These are phyloP conservation scores for Apophysomyces ossiformis DNA, from an alignment of 371 early-diverging fungal species.

Conservation along the genomic window DNA sequence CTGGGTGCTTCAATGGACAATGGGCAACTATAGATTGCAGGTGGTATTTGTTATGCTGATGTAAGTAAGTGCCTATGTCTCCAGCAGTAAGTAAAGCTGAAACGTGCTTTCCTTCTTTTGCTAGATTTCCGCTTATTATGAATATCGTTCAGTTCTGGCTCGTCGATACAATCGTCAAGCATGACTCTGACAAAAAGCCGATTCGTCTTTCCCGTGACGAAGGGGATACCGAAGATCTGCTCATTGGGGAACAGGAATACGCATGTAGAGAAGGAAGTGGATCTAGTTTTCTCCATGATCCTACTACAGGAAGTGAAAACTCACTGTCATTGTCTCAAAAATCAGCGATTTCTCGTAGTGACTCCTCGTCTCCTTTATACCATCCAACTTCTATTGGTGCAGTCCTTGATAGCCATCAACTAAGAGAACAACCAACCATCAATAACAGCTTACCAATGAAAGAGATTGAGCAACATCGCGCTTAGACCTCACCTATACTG, in stretches of 20 bases:
- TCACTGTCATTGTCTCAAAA: not conserved
- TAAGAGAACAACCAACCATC: not conserved
- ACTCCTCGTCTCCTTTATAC: not conserved
- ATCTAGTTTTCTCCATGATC: not conserved
- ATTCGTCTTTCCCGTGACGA: conserved; percentile 40
- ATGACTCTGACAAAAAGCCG: conserved; percentile 40
- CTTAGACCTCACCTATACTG: too few species aligned
- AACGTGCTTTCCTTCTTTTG: conserved; percentile 5
- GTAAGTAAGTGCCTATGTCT: conserved; percentile 21
- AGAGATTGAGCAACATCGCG: too few species aligned
- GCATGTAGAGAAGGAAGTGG: not conserved
- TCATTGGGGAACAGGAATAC: conserved; percentile 1
- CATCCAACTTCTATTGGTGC: not conserved
- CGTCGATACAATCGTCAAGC: conserved; percentile 68
- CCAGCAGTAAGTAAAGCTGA: not conserved
- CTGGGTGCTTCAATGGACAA: conserved; percentile 61
- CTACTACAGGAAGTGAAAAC: not conserved
- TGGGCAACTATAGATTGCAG: conserved; percentile 60
- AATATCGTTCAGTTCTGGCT: conserved; percentile 72
- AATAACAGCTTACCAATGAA: too few species aligned
- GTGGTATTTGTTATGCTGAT: conserved; percentile 70
- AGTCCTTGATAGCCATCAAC: not conserved
- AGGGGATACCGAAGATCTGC: conserved; percentile 30
- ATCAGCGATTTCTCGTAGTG: too few species aligned
- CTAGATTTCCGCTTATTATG: conserved; percentile 59